Evolutionary conservation across 352 stramenopile species (phyloP), one percentile per base, ranked within the genome.

Genomic region (Globisporangium perplexum): DNA sequence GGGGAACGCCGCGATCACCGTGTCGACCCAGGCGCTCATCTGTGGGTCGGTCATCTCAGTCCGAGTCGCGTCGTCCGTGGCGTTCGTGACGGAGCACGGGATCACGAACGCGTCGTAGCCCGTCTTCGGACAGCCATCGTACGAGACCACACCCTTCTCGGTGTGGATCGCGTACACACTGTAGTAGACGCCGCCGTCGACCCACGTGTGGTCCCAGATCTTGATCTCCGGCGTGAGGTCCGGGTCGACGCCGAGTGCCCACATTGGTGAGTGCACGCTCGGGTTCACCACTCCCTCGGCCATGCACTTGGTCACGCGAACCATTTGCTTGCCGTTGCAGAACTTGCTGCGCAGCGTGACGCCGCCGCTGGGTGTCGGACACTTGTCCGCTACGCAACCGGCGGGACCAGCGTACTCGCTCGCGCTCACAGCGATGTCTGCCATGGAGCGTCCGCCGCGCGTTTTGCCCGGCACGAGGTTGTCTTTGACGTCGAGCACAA

Each of bases 371-470:
- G 64, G 58, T 4, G 69, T 50, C 1, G 43, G 44, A 41, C 67
- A 74, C 0, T 61, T 28, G 17, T 52, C 58, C 6, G 48, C n/a
- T 2, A 35, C 53, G 43, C 67, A 74, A 0, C 8, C n/a, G 0
- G 20, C 39, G 1, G 56, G 58, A 1, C 22, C 42, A 22, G 57
- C 31, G 45, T 53, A 74, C 45, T 72, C 62, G 20, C 50, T 33
- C 7, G 58, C 30, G 0, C 63, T 59, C 12, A 74, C 43, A 2
- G 57, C 60, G 30, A 72, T 55, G 46, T 71, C 52, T 11, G 55
- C 55, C 68, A 76, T 73, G n/a, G 68, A 69, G 22, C 44, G 35
- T 0, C 61, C 55, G 3, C 43, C 45, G n/a, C 65, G 51, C 14
- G 62, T 73, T 63, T 53, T 69, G 53, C 38, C 61, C 59, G 23